Conservation (phyloP, 208 protist genomes). For the Leishmania lainsoni region DNA sequence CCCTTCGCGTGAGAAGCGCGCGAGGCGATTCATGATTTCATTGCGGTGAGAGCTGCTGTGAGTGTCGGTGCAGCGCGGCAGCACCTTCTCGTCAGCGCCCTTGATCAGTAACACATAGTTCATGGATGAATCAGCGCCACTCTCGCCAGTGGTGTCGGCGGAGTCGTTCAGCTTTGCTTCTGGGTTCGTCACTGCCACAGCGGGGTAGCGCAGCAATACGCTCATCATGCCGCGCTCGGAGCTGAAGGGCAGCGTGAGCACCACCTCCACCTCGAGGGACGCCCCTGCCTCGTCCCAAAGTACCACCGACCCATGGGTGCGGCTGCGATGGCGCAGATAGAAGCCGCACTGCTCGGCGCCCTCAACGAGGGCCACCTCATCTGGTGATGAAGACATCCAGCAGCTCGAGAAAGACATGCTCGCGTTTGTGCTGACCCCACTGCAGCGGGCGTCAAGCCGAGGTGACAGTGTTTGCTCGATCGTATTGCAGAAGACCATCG, state of each 20-base stretch:
- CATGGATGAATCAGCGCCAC: neutral
- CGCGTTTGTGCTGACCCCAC: neutral
- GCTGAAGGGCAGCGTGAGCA: slow-evolving; percentile 75
- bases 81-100: slow-evolving; percentile 80
- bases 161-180: neutral
- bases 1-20: slow-evolving; percentile 43
- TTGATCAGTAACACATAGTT: slow-evolving; percentile 71
- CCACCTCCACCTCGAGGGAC: slow-evolving; percentile 32
- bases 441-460: slow-evolving; percentile 16
- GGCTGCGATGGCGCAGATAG: slow-evolving; percentile 45
- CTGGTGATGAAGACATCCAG: slow-evolving; percentile 90
- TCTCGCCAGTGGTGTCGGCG: neutral
- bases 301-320: slow-evolving; percentile 27
- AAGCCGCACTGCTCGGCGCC: slow-evolving; percentile 77
- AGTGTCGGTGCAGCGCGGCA: slow-evolving; percentile 45
- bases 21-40: slow-evolving; percentile 17
- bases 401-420: slow-evolving; percentile 5
- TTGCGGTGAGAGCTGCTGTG: slow-evolving; percentile 29
- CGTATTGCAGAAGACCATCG: slow-evolving; percentile 74
- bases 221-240: slow-evolving; percentile 86
- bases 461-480: slow-evolving; percentile 42
- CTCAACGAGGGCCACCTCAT: slow-evolving; percentile 92
- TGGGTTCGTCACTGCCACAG: neutral
- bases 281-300: slow-evolving; percentile 24
- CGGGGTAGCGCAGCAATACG: slow-evolving; percentile 50